phyloP scores from a whole-genome alignment of 2,329 filamentous ascomycete genomes.

The Balansia obtecta region DNA sequence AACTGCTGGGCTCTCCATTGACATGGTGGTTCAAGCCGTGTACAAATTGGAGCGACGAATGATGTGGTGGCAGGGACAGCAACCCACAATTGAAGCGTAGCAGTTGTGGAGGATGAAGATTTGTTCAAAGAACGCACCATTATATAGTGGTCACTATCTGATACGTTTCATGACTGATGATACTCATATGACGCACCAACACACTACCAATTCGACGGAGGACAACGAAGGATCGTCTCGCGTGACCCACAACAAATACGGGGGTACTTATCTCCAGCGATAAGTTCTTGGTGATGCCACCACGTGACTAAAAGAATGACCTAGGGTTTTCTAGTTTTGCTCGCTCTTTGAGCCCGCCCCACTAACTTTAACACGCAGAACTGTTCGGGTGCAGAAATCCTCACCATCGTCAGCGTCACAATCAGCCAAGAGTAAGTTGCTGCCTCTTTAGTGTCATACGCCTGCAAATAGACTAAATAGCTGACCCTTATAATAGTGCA shows the following conservation, averaged over 20 bases:
- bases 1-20: slow-evolving; percentile 21
- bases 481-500: slow-evolving; percentile 59
- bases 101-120: neutral
- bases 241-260: neutral
- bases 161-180: no score
- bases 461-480: slow-evolving; percentile 11
- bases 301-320: slow-evolving; percentile 21
- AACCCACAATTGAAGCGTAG: neutral
- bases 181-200: no score
- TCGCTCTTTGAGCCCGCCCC: slow-evolving; percentile 27
- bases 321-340: slow-evolving; percentile 24
- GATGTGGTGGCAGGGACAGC: slow-evolving; percentile 19
- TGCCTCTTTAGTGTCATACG: neutral
- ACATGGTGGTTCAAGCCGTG: slow-evolving; percentile 22
- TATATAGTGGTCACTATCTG: no score
- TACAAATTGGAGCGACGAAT: slow-evolving; percentile 26
- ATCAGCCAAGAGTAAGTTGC: slow-evolving; percentile 47
- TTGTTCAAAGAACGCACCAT: no score
- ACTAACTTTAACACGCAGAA: slow-evolving; percentile 31
- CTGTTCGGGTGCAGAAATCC: slow-evolving; percentile 20
- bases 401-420: slow-evolving; percentile 33
- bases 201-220: no score
- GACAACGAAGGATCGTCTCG: no score
- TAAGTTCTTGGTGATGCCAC: neutral
- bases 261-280: neutral